Conservation (phyloP, 306 rosid species). For the Bauhinia variegata region DNA sequence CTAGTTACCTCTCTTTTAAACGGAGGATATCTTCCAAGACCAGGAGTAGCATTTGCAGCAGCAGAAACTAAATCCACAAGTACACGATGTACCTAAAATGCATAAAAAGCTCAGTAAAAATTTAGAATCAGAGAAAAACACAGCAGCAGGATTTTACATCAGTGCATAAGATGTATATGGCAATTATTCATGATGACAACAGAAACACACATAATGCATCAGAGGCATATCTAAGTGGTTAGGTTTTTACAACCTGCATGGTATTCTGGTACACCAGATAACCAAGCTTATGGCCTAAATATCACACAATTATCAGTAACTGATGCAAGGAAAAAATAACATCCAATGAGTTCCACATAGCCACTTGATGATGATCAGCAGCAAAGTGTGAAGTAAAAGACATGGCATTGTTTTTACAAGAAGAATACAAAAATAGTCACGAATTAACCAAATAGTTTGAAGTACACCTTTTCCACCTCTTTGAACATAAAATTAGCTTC, state of each 20-base stretch:
- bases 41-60: constrained; percentile 93
- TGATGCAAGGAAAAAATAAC: constrained; percentile 12
- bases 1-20: constrained; percentile 90
- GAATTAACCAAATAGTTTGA: constrained; percentile 1
- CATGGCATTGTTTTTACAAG: background rate
- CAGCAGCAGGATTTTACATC: background rate
- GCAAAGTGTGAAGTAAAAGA: constrained; percentile 8
- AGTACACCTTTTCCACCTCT: constrained; percentile 23
- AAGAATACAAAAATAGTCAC: constrained; percentile 19
- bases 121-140: background rate
- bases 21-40: constrained; percentile 99
- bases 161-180: constrained; percentile 4
- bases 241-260: constrained; percentile 12
- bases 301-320: constrained; percentile 11
- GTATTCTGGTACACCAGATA: constrained; percentile 14
- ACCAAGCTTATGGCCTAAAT: constrained; percentile 8
- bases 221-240: constrained; percentile 4
- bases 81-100: constrained; percentile 79
- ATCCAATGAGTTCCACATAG: background rate
- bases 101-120: no score
- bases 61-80: constrained; percentile 88
- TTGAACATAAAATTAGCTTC: constrained; percentile 13
- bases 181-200: background rate
- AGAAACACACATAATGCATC: constrained; percentile 7
- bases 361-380: constrained; percentile 9